Evolutionary conservation across 129 eudicot species (phyloP).

Genomic region (Escallonia herrerae): DNA sequence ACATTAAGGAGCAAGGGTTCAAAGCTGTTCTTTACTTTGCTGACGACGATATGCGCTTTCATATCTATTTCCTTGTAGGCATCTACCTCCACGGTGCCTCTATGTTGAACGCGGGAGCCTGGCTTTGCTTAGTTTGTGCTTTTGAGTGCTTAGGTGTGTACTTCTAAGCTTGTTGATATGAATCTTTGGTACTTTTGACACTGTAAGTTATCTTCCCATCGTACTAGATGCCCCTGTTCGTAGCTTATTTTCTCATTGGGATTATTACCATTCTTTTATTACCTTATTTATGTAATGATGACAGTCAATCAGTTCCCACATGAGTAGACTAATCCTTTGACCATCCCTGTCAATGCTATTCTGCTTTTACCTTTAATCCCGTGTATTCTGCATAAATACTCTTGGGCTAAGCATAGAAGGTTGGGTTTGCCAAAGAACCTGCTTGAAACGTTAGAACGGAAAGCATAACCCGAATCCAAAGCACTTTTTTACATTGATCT

Average conservation of each 20-base stretch:
- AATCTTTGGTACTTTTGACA: background rate
- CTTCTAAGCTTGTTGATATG: conserved; percentile 3
- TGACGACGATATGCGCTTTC: conserved; percentile 2
- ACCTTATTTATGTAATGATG: conserved; percentile 5
- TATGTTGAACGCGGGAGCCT: background rate
- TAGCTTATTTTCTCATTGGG: background rate
- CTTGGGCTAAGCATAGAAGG: no score
- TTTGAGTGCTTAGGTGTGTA: background rate
- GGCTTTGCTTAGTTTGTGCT: conserved; percentile 4
- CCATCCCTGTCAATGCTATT: no score
- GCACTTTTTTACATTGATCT: no score
- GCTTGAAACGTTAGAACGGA: no score
- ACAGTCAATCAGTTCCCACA: background rate
- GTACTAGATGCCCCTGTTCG: background rate
- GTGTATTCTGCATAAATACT: no score
- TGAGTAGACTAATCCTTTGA: background rate
- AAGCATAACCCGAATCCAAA: no score
- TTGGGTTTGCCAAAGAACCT: no score
- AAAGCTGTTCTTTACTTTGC: conserved; percentile 5
- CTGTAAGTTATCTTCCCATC: background rate
- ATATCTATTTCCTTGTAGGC: conserved; percentile 6
- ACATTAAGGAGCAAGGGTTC: background rate
- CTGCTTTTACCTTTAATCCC: no score
- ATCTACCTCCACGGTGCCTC: background rate
- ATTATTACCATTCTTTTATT: background rate